A percentile compares a stretch with the other conserved stretches of the same genome.
Conservation (phyloP, 306 rosid genomes). For the Adenanthera pavonina region DNA sequence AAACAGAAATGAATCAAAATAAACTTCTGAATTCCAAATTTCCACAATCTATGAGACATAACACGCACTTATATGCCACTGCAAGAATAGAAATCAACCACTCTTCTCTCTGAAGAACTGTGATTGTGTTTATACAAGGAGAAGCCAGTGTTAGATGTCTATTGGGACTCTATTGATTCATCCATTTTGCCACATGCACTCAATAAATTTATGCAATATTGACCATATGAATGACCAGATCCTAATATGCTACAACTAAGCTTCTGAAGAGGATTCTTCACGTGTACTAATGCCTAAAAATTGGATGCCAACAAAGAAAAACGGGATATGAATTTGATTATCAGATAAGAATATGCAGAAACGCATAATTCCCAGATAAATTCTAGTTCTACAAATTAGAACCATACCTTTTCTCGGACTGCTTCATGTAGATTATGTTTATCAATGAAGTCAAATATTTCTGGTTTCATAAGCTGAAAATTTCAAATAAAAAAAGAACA, state of each 20-base stretch:
- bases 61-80: conserved; percentile 12
- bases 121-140: not conserved
- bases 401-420: conserved; percentile 82
- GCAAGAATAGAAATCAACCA: conserved; percentile 35
- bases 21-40: not conserved
- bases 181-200: not conserved
- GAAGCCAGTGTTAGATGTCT: not conserved
- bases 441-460: conserved; percentile 87
- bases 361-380: conserved; percentile 30
- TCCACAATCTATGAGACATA: not conserved
- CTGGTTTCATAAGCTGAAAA: conserved; percentile 91
- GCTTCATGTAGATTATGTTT: conserved; percentile 78
- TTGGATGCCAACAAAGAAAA: not conserved
- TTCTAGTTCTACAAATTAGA: conserved; percentile 1
- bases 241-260: conserved; percentile 15
- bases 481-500: conserved; percentile 22
- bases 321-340: not conserved
- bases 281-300: not conserved
- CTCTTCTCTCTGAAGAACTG: not conserved
- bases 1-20: not conserved
- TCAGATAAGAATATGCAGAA: conserved; percentile 20
- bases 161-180: not conserved
- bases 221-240: conserved; percentile 28
- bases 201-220: conserved; percentile 22
- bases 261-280: conserved; percentile 36